A percentile compares a stretch with the other conserved stretches of the same genome.
Evolutionary conservation across 495 filamentous ascomycete species (phyloP).

Genomic region (Talaromyces borbonicus): DNA sequence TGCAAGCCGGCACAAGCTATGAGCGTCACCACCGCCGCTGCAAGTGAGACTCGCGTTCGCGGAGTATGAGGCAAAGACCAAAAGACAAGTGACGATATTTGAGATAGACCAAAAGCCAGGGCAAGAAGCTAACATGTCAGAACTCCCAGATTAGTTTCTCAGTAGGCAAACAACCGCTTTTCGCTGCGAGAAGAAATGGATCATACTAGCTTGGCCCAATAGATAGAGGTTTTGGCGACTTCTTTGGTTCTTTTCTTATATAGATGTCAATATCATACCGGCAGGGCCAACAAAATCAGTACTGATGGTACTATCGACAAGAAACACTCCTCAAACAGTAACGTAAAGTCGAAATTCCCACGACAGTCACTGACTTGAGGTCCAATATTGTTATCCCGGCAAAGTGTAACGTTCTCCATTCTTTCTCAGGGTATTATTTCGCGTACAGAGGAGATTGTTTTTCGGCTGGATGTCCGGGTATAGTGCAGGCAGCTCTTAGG

Average conservation of each 20-base stretch:
- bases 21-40: conserved; percentile 1
- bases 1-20: background rate
- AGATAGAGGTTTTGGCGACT: background rate
- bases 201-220: conserved; percentile 3
- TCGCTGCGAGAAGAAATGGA: background rate
- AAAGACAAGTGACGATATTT: background rate
- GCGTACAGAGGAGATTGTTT: no score
- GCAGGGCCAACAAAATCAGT: background rate
- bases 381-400: background rate
- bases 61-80: conserved; percentile 3
- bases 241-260: background rate
- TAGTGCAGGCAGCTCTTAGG: no score
- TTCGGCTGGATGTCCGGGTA: no score
- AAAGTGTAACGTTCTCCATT: background rate
- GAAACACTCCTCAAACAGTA: conserved; percentile 3
- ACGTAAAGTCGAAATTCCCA: conserved; percentile 1
- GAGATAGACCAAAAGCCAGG: background rate
- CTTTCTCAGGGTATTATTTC: background rate
- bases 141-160: background rate
- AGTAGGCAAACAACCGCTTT: background rate
- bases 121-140: background rate
- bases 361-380: background rate
- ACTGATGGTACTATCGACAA: conserved; percentile 2
- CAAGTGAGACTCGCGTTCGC: conserved; percentile 1
- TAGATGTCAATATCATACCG: background rate